Evolutionary conservation across 225 moss, liverwort and hornwort genomes (phyloP).

Genomic region (Takakia lepidozioides): DNA sequence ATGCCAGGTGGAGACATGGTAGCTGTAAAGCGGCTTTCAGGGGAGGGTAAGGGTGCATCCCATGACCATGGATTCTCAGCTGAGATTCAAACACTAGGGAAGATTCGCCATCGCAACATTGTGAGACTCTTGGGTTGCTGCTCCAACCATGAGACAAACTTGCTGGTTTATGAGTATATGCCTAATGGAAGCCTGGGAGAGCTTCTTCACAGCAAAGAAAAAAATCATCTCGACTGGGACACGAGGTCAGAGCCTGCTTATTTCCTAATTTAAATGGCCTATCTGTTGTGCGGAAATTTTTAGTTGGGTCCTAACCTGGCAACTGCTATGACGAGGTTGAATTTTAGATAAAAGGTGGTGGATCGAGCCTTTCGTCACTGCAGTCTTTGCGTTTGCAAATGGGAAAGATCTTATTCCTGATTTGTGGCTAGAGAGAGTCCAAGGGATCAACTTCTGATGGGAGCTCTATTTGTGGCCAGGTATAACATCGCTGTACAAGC

Average conservation of each 20-base stretch:
- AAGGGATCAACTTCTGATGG: background rate
- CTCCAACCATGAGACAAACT: constrained; percentile 84
- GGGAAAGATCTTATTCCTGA: background rate
- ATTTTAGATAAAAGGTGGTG: background rate
- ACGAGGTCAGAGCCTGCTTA: constrained; percentile 31
- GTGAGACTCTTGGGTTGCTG: constrained; percentile 86
- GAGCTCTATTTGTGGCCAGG: constrained; percentile 7
- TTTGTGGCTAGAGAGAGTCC: too few relatives aligned
- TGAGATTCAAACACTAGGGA: constrained; percentile 87
- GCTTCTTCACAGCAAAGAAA: constrained; percentile 71
- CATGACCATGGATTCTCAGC: constrained; percentile 94
- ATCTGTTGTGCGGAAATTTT: too few relatives aligned
- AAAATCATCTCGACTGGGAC: constrained; percentile 64
- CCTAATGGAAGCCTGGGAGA: constrained; percentile 91
- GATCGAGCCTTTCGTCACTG: background rate
- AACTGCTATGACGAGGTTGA: too few relatives aligned
- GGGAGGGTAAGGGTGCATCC: constrained; percentile 59
- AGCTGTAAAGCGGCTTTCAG: constrained; percentile 80
- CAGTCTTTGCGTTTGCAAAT: background rate
- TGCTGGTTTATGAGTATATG: constrained; percentile 93
- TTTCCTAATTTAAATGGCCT: background rate
- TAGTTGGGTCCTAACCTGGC: too few relatives aligned
- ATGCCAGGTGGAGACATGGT: constrained; percentile 88
- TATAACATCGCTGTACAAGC: constrained; percentile 80
- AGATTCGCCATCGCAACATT: constrained; percentile 86